phyloP scores from a whole-genome alignment of 2,329 filamentous ascomycete genomes.

The Xylariaceae sp. region DNA sequence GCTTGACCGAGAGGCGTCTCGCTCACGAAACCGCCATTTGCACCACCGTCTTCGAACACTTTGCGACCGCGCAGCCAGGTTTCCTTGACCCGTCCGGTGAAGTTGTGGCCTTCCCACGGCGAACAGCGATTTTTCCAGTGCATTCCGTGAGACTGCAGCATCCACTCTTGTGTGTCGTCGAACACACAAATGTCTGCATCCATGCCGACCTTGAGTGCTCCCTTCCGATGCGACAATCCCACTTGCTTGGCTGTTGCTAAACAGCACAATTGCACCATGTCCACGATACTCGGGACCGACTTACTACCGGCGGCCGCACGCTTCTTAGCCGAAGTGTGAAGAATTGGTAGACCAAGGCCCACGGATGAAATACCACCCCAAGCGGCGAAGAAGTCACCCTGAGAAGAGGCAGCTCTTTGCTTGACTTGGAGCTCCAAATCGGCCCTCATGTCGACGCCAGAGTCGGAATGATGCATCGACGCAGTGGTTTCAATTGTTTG shows the following conservation, averaged over 20 bases:
- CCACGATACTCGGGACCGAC: slow-evolving; percentile 56
- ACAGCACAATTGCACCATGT: slow-evolving; percentile 83
- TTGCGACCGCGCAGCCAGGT: slow-evolving; percentile 79
- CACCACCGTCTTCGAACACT: slow-evolving; percentile 67
- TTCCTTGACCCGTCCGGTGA: slow-evolving; percentile 76
- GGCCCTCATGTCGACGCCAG: slow-evolving; percentile 49
- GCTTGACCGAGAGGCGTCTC: slow-evolving; percentile 48
- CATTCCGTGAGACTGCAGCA: slow-evolving; percentile 75
- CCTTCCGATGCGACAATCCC: slow-evolving; percentile 77
- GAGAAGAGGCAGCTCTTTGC: slow-evolving; percentile 38
- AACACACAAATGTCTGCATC: slow-evolving; percentile 93
- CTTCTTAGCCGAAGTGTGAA: slow-evolving; percentile 73
- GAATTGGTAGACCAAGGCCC: slow-evolving; percentile 84
- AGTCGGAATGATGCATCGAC: slow-evolving; percentile 49
- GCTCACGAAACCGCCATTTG: slow-evolving; percentile 48
- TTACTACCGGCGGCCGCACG: slow-evolving; percentile 49
- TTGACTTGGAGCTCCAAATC: slow-evolving; percentile 33
- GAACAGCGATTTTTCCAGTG: slow-evolving; percentile 91
- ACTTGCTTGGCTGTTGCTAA: slow-evolving; percentile 86
- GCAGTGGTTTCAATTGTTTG: slow-evolving; percentile 38
- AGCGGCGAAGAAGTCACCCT: slow-evolving; percentile 88
- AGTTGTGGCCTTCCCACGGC: slow-evolving; percentile 79
- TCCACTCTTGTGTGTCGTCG: slow-evolving; percentile 78
- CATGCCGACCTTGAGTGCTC: slow-evolving; percentile 74
- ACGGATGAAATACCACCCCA: slow-evolving; percentile 97